Evolutionary conservation across 1,284 basidiomycete genomes (phyloP).

Genomic region (Heimioporus retisporus): DNA sequence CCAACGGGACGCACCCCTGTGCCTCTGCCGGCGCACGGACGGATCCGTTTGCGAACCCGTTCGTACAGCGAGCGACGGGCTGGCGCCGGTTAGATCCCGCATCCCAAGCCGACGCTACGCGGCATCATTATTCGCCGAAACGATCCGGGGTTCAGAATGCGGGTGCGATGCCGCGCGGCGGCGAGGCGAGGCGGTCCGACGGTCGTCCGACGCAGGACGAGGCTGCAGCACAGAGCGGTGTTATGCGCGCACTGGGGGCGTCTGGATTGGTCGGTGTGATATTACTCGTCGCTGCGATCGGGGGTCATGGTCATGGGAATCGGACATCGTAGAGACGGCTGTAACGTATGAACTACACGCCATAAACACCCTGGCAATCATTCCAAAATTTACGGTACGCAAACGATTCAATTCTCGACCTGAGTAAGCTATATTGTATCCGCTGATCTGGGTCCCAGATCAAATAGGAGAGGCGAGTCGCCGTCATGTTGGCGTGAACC

Average conservation of each 20-base stretch:
- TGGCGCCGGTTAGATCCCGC: constrained; percentile 9
- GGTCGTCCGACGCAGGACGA: constrained; percentile 33
- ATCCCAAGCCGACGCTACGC: constrained; percentile 2
- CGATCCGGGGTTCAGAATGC: constrained; percentile 10
- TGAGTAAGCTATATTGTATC: too few relatives aligned
- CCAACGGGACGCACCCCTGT: too few relatives aligned
- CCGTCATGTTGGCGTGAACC: too few relatives aligned
- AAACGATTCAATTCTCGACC: background rate
- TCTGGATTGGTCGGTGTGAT: constrained; percentile 40
- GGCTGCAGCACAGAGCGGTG: constrained; percentile 33
- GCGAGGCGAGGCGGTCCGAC: constrained; percentile 7
- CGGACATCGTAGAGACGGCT: constrained; percentile 22
- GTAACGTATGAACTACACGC: background rate
- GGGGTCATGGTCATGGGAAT: constrained; percentile 15
- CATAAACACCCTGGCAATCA: too few relatives aligned
- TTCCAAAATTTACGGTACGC: background rate
- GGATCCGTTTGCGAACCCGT: constrained; percentile 38
- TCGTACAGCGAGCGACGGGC: constrained; percentile 41
- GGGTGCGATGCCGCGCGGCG: constrained; percentile 1
- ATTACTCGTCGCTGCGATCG: constrained; percentile 32
- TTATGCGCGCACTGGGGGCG: constrained; percentile 40
- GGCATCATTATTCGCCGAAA: background rate
- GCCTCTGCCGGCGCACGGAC: constrained; percentile 14
- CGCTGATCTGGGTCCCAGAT: too few relatives aligned
- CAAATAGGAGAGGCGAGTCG: too few relatives aligned